phyloP scores from a whole-genome alignment of 1,139 yeast genomes.

The Zygosaccharomyces sapae region DNA sequence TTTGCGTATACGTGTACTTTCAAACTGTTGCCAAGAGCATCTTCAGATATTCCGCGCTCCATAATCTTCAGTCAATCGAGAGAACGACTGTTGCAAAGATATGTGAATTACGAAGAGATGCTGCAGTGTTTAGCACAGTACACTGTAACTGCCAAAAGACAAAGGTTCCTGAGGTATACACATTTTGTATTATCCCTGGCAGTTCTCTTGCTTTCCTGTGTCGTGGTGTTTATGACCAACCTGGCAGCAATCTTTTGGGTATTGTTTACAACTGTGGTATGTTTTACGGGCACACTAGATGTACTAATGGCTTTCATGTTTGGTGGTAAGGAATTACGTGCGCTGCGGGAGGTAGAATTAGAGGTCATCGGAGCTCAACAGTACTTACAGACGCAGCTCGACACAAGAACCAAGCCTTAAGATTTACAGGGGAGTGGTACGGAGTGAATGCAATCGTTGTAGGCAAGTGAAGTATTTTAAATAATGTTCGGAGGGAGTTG shows the following conservation, averaged over 20 bases:
- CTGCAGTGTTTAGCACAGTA: constrained; percentile 54
- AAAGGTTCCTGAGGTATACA: constrained; percentile 56
- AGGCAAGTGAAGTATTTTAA: background rate
- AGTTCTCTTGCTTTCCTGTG: constrained; percentile 47
- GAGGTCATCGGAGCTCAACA: constrained; percentile 51
- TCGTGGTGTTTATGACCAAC: constrained; percentile 61
- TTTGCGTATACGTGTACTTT: constrained; percentile 75
- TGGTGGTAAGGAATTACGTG: constrained; percentile 74
- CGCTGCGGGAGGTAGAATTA: constrained; percentile 61
- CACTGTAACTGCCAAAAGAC: constrained; percentile 51
- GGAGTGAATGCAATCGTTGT: no score
- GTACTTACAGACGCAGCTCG: constrained; percentile 17
- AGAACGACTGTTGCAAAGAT: constrained; percentile 28
- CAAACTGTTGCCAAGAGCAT: constrained; percentile 25
- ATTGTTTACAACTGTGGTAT: constrained; percentile 47
- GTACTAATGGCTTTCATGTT: constrained; percentile 78
- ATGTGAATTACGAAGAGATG: constrained; percentile 53
- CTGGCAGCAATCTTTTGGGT: constrained; percentile 61
- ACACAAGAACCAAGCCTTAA: constrained; percentile 7
- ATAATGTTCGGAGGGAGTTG: background rate
- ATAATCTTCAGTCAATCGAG: constrained; percentile 8
- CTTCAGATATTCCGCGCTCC: constrained; percentile 6
- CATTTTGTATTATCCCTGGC: constrained; percentile 61
- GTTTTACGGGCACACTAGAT: constrained; percentile 65
- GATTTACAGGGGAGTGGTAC: no score